Evolutionary conservation across 2,329 filamentous ascomycete genomes (phyloP).

Genomic region (Arthrinium phaeospermum): DNA sequence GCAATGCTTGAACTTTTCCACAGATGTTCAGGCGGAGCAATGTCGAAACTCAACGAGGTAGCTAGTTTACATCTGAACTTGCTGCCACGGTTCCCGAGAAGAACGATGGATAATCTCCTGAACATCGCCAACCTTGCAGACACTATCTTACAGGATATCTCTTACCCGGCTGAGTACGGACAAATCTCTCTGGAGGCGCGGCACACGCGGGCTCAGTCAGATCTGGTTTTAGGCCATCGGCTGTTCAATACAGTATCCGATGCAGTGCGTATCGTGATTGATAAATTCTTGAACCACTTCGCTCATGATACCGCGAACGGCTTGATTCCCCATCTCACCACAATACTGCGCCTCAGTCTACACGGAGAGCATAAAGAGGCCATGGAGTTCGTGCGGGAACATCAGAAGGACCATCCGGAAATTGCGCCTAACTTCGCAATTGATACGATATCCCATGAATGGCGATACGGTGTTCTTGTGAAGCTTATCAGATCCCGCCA

Average conservation of each 20-base stretch:
- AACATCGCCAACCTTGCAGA: slow-evolving; percentile 38
- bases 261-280: slow-evolving; percentile 53
- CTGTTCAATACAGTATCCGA: slow-evolving; percentile 51
- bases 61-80: slow-evolving; percentile 46
- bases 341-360: slow-evolving; percentile 51
- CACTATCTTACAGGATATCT: slow-evolving; percentile 30
- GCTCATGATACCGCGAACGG: slow-evolving; percentile 49
- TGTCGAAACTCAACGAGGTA: slow-evolving; percentile 50
- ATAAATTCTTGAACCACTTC: slow-evolving; percentile 61
- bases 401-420: slow-evolving; percentile 42
- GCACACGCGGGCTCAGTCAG: slow-evolving; percentile 37
- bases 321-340: slow-evolving; percentile 48
- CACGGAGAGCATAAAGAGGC: slow-evolving; percentile 44
- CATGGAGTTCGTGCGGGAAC: slow-evolving; percentile 38
- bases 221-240: slow-evolving; percentile 47
- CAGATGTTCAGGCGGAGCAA: slow-evolving; percentile 44
- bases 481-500: slow-evolving; percentile 81
- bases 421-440: slow-evolving; percentile 46
- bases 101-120: slow-evolving; percentile 50
- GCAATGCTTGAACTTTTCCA: slow-evolving; percentile 53
- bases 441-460: slow-evolving; percentile 64
- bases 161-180: neutral
- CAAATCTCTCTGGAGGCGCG: slow-evolving; percentile 1
- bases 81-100: slow-evolving; percentile 51
- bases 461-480: slow-evolving; percentile 72